A percentile compares a stretch with the other conserved stretches of the same genome.
phyloP scores from a whole-genome alignment of 2,329 filamentous ascomycete species.

The Fusarium protoensiforme region DNA sequence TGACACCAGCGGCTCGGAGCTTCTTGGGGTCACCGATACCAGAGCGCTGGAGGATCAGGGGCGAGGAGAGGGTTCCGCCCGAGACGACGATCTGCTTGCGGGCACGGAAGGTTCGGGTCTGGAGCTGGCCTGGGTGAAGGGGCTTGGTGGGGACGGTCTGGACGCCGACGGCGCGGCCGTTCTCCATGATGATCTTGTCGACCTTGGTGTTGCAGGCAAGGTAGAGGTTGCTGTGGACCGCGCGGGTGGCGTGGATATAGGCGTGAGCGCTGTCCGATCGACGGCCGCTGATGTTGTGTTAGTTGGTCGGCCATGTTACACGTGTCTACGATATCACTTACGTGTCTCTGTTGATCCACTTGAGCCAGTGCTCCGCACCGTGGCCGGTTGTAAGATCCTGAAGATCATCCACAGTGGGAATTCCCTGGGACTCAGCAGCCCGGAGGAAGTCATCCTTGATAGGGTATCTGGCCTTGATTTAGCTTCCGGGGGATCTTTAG shows the following conservation, averaged over 20 bases:
- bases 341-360: constrained; percentile 79
- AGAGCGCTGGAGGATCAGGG: constrained; percentile 79
- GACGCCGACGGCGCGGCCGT: constrained; percentile 77
- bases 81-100: constrained; percentile 80
- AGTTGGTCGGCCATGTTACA: neutral
- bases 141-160: constrained; percentile 78
- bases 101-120: constrained; percentile 68
- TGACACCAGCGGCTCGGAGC: constrained; percentile 73
- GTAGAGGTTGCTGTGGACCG: constrained; percentile 77
- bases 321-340: neutral
- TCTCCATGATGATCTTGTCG: constrained; percentile 79
- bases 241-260: constrained; percentile 80
- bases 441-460: constrained; percentile 85
- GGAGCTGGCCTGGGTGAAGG: constrained; percentile 64
- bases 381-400: constrained; percentile 76
- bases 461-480: constrained; percentile 62
- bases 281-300: constrained; percentile 49
- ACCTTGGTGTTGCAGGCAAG: constrained; percentile 81
- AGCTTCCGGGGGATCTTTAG: neutral
- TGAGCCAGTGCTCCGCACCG: constrained; percentile 85
- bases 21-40: constrained; percentile 79
- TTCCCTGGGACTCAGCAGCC: constrained; percentile 77
- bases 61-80: constrained; percentile 78
- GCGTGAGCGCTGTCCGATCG: constrained; percentile 82
- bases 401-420: constrained; percentile 78